These are phyloP conservation scores for Xylariales sp. DNA, from an alignment of 2,329 filamentous ascomycete genomes.

Conservation along the genomic window DNA sequence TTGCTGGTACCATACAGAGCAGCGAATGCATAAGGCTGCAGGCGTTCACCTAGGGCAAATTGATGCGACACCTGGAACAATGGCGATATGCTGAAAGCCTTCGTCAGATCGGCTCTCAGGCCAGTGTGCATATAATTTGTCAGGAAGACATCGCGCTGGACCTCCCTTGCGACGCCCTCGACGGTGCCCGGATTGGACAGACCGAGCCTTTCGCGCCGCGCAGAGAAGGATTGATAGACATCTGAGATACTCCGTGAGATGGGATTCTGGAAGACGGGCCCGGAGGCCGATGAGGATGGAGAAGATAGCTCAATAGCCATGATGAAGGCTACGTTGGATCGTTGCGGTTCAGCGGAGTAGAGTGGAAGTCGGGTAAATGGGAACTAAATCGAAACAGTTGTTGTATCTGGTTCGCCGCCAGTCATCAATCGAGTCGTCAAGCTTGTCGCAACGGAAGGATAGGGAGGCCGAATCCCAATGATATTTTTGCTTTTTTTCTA, in stretches of 20 bases:
- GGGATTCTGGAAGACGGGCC: slow-evolving; percentile 70
- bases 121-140: slow-evolving; percentile 97
- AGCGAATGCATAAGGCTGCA: slow-evolving; percentile 93
- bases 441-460: slow-evolving; percentile 1
- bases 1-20: slow-evolving; percentile 90
- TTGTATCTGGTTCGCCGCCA: neutral
- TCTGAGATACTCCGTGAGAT: slow-evolving; percentile 66
- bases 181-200: slow-evolving; percentile 89
- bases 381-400: slow-evolving; percentile 19
- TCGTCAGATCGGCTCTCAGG: slow-evolving; percentile 92
- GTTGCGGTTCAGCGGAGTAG: neutral
- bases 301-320: slow-evolving; percentile 42
- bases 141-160: slow-evolving; percentile 92
- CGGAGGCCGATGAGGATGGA: slow-evolving; percentile 47
- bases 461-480: neutral
- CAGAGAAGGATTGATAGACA: slow-evolving; percentile 75
- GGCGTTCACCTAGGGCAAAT: slow-evolving; percentile 87
- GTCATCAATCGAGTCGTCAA: neutral
- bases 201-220: slow-evolving; percentile 81
- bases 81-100: slow-evolving; percentile 88
- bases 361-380: slow-evolving; percentile 14
- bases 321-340: slow-evolving; percentile 24
- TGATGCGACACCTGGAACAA: slow-evolving; percentile 97
- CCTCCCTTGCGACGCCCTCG: slow-evolving; percentile 84
- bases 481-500: neutral